phyloP scores from a whole-genome alignment of 139 green algal genomes.

The Klebsormidium nitens region DNA sequence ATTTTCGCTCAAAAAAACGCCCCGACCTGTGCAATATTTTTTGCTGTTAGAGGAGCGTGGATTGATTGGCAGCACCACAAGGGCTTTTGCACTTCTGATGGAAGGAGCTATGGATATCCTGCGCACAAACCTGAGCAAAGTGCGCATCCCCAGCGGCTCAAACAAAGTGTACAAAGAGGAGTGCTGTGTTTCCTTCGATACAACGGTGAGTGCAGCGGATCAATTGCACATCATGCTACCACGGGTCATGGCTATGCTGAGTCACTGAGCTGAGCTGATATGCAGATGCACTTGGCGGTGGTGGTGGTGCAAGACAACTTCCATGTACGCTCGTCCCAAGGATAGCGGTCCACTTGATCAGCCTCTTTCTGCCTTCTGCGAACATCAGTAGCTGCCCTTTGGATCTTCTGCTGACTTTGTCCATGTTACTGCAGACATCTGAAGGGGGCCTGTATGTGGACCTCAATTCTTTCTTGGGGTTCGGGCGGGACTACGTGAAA shows the following conservation, averaged over 20 bases:
- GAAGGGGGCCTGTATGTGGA: slow-evolving; percentile 76
- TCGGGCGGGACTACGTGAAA: slow-evolving; percentile 60
- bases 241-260: no score
- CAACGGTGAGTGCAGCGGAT: slow-evolving; percentile 15
- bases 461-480: slow-evolving; percentile 68
- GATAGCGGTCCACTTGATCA: background rate
- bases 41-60: background rate
- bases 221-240: background rate
- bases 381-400: background rate
- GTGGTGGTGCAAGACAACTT: background rate
- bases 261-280: no score
- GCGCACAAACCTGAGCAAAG: slow-evolving; percentile 3
- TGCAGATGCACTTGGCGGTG: no score
- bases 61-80: background rate
- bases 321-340: background rate
- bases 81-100: background rate
- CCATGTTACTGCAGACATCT: slow-evolving; percentile 4
- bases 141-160: slow-evolving; percentile 22
- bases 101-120: slow-evolving; percentile 18
- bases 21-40: no score
- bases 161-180: slow-evolving; percentile 45
- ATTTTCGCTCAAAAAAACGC: no score
- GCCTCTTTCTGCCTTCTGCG: background rate
- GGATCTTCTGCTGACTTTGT: background rate
- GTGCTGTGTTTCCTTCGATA: slow-evolving; percentile 63